phyloP scores from a whole-genome alignment of 257 asterid species.

The Cinchona pubescens region DNA sequence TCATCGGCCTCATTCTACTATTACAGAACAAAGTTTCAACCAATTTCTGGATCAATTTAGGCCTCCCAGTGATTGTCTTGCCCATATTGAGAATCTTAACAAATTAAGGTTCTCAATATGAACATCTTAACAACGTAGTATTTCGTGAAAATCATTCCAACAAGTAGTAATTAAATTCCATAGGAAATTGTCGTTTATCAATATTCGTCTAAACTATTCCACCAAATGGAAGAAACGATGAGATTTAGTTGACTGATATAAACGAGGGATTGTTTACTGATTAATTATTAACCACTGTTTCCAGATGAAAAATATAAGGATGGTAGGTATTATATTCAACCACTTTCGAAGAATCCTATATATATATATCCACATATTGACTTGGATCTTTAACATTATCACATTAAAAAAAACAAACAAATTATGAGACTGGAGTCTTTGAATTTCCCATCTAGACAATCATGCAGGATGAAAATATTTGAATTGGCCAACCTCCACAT shows the following conservation, averaged over 20 bases:
- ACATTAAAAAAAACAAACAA: not conserved
- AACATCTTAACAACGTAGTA: not conserved
- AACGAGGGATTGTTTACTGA: not conserved
- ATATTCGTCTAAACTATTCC: not conserved
- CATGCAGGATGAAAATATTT: not conserved
- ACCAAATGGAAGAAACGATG: not conserved
- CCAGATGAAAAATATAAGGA: not conserved
- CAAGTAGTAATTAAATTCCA: not conserved
- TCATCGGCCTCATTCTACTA: too few species aligned
- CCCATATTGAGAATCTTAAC: not conserved
- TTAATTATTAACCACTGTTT: not conserved
- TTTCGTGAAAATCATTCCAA: not conserved
- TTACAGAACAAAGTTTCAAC: too few species aligned
- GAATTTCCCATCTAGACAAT: not conserved
- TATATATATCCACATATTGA: not conserved
- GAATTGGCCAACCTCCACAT: not conserved
- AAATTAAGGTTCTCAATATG: not conserved
- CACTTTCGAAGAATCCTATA: not conserved
- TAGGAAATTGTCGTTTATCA: not conserved
- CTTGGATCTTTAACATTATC: not conserved
- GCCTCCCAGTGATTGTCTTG: not conserved
- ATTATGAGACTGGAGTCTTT: not conserved
- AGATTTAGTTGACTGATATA: not conserved
- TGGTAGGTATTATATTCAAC: not conserved
- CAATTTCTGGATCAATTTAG: too few species aligned